Conservation (phyloP, 1,284 basidiomycete genomes). For the Papiliotrema laurentii region DNA sequence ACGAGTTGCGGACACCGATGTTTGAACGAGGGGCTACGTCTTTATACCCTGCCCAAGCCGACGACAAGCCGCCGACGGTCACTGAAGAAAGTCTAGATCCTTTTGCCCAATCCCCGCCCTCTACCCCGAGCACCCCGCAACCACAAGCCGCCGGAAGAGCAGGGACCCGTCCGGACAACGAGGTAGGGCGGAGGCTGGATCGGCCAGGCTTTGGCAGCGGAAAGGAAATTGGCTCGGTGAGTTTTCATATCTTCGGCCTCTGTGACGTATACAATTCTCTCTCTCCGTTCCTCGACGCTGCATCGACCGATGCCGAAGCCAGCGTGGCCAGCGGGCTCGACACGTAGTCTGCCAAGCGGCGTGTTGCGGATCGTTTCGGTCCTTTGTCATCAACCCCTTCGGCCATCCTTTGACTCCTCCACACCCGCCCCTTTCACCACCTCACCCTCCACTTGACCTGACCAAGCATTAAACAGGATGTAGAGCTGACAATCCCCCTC, state of each 20-base stretch:
- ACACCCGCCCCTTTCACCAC: too few relatives aligned
- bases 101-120: background rate
- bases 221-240: constrained; percentile 34
- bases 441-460: too few relatives aligned
- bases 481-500: background rate
- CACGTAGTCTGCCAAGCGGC: too few relatives aligned
- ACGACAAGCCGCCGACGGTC: background rate
- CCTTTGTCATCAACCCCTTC: too few relatives aligned
- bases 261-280: too few relatives aligned
- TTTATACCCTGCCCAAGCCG: background rate
- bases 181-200: background rate
- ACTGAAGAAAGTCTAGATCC: background rate
- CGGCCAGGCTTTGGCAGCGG: constrained; percentile 22
- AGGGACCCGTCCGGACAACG: background rate
- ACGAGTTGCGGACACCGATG: constrained; percentile 25
- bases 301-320: too few relatives aligned
- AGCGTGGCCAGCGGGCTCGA: too few relatives aligned
- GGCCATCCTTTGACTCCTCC: too few relatives aligned
- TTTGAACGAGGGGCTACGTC: constrained; percentile 8
- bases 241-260: too few relatives aligned
- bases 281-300: too few relatives aligned
- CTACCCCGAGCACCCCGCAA: too few relatives aligned
- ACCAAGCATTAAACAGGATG: constrained; percentile 3
- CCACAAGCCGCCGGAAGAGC: background rate
- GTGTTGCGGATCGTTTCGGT: too few relatives aligned